A percentile compares a stretch with the other conserved stretches of the same genome.
These are phyloP conservation scores for Nakazawaea ishiwadae DNA, from an alignment of 805 yeast species.

Conservation along the genomic window DNA sequence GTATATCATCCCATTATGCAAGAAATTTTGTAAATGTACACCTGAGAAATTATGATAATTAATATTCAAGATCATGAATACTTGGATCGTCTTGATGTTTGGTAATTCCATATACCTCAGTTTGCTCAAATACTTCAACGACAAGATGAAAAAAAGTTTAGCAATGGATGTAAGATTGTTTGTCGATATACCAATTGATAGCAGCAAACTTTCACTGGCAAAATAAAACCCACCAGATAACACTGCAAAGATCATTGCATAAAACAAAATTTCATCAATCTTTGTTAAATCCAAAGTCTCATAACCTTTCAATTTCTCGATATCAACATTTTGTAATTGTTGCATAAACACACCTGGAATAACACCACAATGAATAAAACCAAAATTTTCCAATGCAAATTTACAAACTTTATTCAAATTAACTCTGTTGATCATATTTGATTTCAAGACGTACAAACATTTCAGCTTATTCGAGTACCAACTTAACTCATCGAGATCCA, in stretches of 20 bases:
- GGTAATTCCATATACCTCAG: not conserved
- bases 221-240: not conserved
- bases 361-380: not conserved
- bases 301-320: not conserved
- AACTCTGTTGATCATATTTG: not conserved
- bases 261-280: not conserved
- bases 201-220: not conserved
- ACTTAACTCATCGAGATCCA: not conserved
- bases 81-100: not conserved
- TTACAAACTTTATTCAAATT: not conserved
- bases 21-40: not conserved
- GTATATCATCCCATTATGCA: not conserved
- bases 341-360: not conserved
- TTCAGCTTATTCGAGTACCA: not conserved
- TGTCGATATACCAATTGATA: not conserved
- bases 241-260: not conserved
- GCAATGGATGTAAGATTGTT: too few species aligned
- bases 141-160: not conserved
- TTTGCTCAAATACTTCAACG: not conserved
- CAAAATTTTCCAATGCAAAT: not conserved
- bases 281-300: not conserved
- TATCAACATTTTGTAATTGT: not conserved
- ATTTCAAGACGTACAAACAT: not conserved
- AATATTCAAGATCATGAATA: not conserved
- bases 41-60: conserved; percentile 1